Percentiles rank a stretch among this genome's conserved stretches.
Evolutionary conservation across 2,329 filamentous ascomycete genomes (phyloP).

Genomic region (Ceratocystiopsis minuta): DNA sequence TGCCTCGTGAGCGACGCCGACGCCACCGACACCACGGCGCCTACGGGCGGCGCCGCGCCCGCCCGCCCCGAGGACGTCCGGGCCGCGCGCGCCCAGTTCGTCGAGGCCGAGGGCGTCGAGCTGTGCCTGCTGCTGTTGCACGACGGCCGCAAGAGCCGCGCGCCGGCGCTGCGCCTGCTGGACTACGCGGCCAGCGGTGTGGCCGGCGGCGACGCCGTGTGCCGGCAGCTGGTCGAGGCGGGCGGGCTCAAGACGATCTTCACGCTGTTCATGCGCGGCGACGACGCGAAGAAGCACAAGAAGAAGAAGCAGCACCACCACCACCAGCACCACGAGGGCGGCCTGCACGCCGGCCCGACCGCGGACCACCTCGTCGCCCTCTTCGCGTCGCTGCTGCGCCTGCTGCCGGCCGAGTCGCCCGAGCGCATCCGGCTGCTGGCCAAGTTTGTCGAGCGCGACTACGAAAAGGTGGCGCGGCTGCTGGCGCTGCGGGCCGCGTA

Average conservation of each 20-base stretch:
- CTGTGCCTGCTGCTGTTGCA: conserved; percentile 81
- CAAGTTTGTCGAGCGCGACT: conserved; percentile 92
- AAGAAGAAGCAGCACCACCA: neutral
- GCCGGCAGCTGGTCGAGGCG: conserved; percentile 59
- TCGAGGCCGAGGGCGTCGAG: conserved; percentile 84
- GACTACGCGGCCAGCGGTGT: conserved; percentile 55
- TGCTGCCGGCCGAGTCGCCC: conserved; percentile 59
- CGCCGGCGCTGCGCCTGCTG: conserved; percentile 51
- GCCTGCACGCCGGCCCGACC: conserved; percentile 40
- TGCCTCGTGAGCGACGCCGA: conserved; percentile 55
- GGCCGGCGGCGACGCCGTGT: conserved; percentile 31
- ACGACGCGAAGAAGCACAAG: conserved; percentile 2
- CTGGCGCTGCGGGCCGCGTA: conserved; percentile 57
- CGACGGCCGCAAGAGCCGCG: conserved; percentile 60
- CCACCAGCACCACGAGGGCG: neutral
- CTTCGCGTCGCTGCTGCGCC: conserved; percentile 64
- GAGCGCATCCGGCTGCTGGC: conserved; percentile 69
- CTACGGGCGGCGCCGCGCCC: too few relatives aligned
- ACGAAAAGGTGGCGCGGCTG: conserved; percentile 64
- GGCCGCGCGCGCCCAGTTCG: conserved; percentile 57
- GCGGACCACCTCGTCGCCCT: conserved; percentile 73
- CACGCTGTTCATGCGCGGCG: conserved; percentile 72
- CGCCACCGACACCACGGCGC: conserved; percentile 10
- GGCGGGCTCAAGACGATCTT: conserved; percentile 76
- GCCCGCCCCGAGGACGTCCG: neutral